Base-by-base conservation (phyloP, 441 rosid species). In the Gossypium schwendimanii region DNA sequence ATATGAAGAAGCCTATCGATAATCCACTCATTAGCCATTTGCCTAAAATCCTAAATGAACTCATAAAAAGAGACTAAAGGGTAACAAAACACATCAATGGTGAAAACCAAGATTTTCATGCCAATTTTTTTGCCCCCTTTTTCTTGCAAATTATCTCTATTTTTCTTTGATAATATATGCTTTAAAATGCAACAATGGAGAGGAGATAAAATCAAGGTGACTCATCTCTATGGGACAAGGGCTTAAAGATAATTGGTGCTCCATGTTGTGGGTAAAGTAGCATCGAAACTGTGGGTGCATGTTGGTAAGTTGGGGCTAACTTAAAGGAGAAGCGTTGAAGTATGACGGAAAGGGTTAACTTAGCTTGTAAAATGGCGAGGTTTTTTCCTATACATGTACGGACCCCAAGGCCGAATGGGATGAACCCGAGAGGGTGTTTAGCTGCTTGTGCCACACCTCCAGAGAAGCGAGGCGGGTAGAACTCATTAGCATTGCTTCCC, bases 261-360 rank as follows among this genome's bases (percentile, higher is more conserved):
- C 99, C 99, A 15, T 85, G 76, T 74, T 95, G 99, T 12, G 99
- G 99, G 81, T 95, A 87, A 3, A 95, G 85, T 36, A 95, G 79
- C 97, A 95, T 89, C 39, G 87, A 87, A 45, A 95, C 97, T 17
- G 96, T 95, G 1, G 99, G 98, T 24, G 99, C 97, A 39, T 95
- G 98, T 72, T 82, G 89, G 73, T 95, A 95, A 55, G 77, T 79
- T 1, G 97, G 96, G 18, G 97, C 89, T 80, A 95, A 74, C 41
- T 67, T 84, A 69, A 92, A 91, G 0, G 91, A 81, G 88, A 88
- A 90, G 17, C 98, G 87, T 75, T 85, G 96, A 31, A 91, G 81
- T 28, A 92, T 79, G 28, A 88, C 73, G 1, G 97, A 88, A 0
- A 95, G 83, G 0, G 97, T 82, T 66, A 95, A 70, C 73, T 95